Evolutionary conservation across 441 rosid species (phyloP).

Genomic region (Arabidopsis hybrid): DNA sequence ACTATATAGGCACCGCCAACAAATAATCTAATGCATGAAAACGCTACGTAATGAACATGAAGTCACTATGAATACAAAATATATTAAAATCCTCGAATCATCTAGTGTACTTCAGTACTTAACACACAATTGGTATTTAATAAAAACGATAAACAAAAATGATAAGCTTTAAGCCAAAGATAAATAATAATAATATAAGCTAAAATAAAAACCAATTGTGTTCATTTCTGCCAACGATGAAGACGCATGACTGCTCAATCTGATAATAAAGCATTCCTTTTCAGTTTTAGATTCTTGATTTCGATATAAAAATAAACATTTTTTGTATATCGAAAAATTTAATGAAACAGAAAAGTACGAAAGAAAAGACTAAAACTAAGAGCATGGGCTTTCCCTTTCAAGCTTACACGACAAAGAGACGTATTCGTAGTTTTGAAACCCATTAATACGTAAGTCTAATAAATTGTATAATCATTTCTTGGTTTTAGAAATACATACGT

Average conservation of each 20-base stretch:
- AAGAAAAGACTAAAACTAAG: conserved; percentile 24
- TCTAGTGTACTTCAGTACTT: background rate
- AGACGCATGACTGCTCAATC: conserved; percentile 36
- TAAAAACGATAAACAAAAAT: background rate
- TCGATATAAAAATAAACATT: background rate
- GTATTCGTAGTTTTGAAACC: conserved; percentile 28
- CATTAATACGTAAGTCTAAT: conserved; percentile 22
- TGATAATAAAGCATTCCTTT: conserved; percentile 32
- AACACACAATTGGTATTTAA: background rate
- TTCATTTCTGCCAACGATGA: conserved; percentile 34
- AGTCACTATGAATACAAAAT: conserved; percentile 7
- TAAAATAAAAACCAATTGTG: conserved; percentile 7
- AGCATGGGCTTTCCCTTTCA: conserved; percentile 41
- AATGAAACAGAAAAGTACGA: conserved; percentile 36
- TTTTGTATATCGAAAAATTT: conserved; percentile 15
- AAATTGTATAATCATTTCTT: conserved; percentile 1
- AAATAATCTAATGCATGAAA: conserved; percentile 36
- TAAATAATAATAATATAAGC: background rate
- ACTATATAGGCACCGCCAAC: conserved; percentile 22
- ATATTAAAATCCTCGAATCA: background rate
- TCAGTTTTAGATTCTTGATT: background rate
- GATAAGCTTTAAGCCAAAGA: background rate
- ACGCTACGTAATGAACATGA: conserved; percentile 28
- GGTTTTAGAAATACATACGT: background rate
- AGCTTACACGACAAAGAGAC: conserved; percentile 45